Base-by-base conservation (phyloP, 345 rosid species). In the Rubroshorea leprosula region DNA sequence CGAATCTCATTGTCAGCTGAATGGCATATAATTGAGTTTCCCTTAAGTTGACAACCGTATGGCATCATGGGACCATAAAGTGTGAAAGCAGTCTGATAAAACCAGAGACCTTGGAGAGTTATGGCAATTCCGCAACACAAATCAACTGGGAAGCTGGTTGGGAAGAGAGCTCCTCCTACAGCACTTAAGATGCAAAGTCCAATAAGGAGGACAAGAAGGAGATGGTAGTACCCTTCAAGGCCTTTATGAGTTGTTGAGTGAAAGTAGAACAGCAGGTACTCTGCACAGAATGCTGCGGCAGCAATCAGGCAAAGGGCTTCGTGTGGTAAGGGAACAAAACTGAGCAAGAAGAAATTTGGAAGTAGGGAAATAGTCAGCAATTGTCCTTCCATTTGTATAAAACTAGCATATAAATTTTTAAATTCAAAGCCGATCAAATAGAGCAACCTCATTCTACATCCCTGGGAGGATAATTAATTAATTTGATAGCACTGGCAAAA, bases 11-110 rank as follows among this genome's bases (percentile, higher is more conserved):
- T 74, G 46, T 79, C 90, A 0, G 12, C 22, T 23, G 90, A 77
- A 58, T 52, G 83, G 43, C 98, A 92, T 5, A 31, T 47, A 22
- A 92, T 76, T 11, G 55, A 29, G 55, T 72, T 69, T 8, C 15
- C 74, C 69, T 80, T 80, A 25, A 85, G 74, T 56, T 6, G 58
- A 67, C 96, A 92, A 6, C 98, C 97, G 41, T 79, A 74, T 0
- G 96, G 98, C 89, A 86, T 84, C 94, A 83, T 86, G 61, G 94
- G 86, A 38, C 98, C 98, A 53, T 92, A 92, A 23, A 92, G 91
- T 58, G 83, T 80, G 76, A 92, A 89, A 66, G 97, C 97, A 4
- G 98, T 89, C 71, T 89, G 99, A 60, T 89, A 89, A 75, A 93
- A 93, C 99, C 99, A 93, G 23, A 93, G 86, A 62, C 99, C 99